A percentile compares a stretch with the other conserved stretches of the same genome.
These are phyloP conservation scores for Pseudocercospora crystallina DNA, from an alignment of 2,329 filamentous ascomycete species.

Conservation along the genomic window DNA sequence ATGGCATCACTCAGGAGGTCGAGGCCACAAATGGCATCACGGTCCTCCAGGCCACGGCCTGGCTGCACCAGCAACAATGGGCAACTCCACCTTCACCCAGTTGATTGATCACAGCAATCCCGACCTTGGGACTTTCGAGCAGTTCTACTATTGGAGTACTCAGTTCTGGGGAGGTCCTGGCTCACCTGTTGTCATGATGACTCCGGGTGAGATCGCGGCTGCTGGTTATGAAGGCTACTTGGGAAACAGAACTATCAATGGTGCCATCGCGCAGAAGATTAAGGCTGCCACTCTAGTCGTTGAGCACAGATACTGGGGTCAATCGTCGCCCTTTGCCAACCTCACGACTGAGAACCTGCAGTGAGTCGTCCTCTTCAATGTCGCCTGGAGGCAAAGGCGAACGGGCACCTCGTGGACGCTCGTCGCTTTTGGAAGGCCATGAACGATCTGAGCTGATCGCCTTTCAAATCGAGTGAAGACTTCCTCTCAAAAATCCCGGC, in stretches of 20 bases:
- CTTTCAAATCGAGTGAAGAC: too few species aligned
- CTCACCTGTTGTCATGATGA: conserved; percentile 43
- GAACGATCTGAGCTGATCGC: too few species aligned
- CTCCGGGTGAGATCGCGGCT: conserved; percentile 54
- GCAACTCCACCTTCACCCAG: conserved; percentile 47
- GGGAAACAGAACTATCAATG: conserved; percentile 50
- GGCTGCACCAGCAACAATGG: too few species aligned
- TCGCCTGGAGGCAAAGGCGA: too few species aligned
- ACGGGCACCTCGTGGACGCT: too few species aligned
- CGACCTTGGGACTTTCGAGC: conserved; percentile 52
- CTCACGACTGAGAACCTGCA: conserved; percentile 54
- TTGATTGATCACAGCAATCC: conserved; percentile 58
- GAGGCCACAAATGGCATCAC: too few species aligned
- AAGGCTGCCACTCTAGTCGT: conserved; percentile 54
- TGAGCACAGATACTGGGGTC: conserved; percentile 60
- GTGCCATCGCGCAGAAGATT: conserved; percentile 52
- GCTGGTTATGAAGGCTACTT: conserved; percentile 50
- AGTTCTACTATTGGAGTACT: conserved; percentile 54
- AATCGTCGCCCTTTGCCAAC: conserved; percentile 53
- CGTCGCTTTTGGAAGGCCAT: too few species aligned
- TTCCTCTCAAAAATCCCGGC: too few species aligned
- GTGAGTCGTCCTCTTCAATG: too few species aligned
- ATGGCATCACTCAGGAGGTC: too few species aligned
- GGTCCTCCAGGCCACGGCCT: too few species aligned
- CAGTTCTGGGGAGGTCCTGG: conserved; percentile 52